phyloP scores from a whole-genome alignment of 2,329 filamentous ascomycete genomes.

The Xylaria sp. region DNA sequence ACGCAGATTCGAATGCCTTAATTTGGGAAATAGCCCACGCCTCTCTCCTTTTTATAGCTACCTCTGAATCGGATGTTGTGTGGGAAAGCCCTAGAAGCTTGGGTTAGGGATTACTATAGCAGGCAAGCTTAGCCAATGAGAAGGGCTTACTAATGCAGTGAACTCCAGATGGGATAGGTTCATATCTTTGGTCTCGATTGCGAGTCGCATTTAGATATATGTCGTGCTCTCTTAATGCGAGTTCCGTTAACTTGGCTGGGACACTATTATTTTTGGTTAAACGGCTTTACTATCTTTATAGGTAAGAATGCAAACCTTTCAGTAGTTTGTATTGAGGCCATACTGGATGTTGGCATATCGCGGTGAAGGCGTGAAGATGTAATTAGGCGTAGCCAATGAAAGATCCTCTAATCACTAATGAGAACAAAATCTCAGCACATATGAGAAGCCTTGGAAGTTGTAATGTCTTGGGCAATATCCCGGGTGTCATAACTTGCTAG shows the following conservation, averaged over 20 bases:
- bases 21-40: slow-evolving; percentile 23
- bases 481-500: neutral
- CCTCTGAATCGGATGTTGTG: neutral
- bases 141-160: slow-evolving; percentile 18
- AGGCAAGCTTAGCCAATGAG: neutral
- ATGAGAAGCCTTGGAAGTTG: neutral
- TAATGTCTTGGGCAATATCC: neutral
- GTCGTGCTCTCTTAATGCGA: slow-evolving; percentile 18
- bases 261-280: neutral
- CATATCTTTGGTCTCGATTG: neutral
- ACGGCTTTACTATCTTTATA: neutral
- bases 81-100: slow-evolving; percentile 7
- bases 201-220: neutral
- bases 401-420: neutral
- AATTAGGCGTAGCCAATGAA: neutral
- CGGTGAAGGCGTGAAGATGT: neutral
- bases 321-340: slow-evolving; percentile 3
- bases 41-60: neutral
- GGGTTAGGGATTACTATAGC: neutral
- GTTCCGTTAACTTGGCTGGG: neutral
- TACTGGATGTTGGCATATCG: neutral
- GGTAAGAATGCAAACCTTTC: slow-evolving; percentile 1
- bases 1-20: slow-evolving; percentile 19
- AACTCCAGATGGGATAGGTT: slow-evolving; percentile 17
- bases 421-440: neutral